Evolutionary conservation across 768 basidiomycete genomes (phyloP).

Genomic region (Dioszegia aurantiaca): DNA sequence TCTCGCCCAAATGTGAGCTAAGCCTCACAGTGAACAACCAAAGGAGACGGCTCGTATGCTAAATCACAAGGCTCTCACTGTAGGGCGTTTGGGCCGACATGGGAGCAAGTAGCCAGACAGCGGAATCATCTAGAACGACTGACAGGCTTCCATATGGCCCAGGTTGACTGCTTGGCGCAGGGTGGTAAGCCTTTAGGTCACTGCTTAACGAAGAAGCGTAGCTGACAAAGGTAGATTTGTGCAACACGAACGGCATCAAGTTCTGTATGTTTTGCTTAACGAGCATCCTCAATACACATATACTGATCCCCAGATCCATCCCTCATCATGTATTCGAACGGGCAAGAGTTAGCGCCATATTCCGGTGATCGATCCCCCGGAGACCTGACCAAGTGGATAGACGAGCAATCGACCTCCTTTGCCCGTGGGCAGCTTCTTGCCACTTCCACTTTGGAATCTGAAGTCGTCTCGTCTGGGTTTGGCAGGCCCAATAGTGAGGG

Average conservation of each 20-base stretch:
- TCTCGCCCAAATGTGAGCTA: conserved; percentile 70
- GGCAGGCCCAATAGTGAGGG: conserved; percentile 54
- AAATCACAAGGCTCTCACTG: conserved; percentile 62
- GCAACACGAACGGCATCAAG: conserved; percentile 64
- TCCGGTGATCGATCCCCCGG: conserved; percentile 59
- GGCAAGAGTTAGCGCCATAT: conserved; percentile 63
- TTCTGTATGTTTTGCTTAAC: conserved; percentile 56
- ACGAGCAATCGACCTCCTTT: conserved; percentile 52
- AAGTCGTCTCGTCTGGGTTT: conserved; percentile 15
- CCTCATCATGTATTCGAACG: conserved; percentile 68
- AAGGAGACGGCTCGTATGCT: too few relatives aligned
- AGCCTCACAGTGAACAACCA: not conserved
- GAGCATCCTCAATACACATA: not conserved
- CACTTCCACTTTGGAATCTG: conserved; percentile 7
- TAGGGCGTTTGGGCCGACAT: conserved; percentile 72
- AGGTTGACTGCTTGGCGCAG: conserved; percentile 73
- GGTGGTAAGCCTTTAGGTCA: conserved; percentile 61
- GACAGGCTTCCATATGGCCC: conserved; percentile 64
- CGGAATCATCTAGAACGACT: conserved; percentile 56
- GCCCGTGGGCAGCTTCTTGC: conserved; percentile 24
- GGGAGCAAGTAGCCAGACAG: conserved; percentile 62
- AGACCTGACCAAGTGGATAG: conserved; percentile 61
- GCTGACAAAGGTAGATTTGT: conserved; percentile 63
- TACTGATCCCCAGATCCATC: conserved; percentile 58
- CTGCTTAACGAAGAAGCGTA: not conserved